A percentile compares a stretch with the other conserved stretches of the same genome.
Evolutionary conservation across 75 land plant genomes (phyloP).

Genomic region (Chamaecyparis obtusa): DNA sequence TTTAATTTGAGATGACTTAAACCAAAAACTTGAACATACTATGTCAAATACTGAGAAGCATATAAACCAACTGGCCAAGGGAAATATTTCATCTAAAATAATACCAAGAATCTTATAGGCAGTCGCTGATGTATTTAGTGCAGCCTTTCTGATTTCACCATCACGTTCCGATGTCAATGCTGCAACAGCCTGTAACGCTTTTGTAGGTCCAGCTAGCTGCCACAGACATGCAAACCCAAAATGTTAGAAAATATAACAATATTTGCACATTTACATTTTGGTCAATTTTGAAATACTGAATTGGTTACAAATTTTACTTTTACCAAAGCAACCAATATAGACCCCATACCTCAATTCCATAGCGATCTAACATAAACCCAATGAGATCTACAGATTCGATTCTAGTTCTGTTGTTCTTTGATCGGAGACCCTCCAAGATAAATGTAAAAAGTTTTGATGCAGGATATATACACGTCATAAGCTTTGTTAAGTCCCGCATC

Average conservation of each 20-base stretch:
- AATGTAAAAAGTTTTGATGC: conserved; percentile 75
- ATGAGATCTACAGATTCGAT: conserved; percentile 91
- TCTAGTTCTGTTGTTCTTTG: conserved; percentile 88
- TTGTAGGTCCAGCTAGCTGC: conserved; percentile 83
- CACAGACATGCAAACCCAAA: conserved; percentile 6
- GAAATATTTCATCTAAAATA: neutral
- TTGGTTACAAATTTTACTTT: neutral
- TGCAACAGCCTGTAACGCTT: conserved; percentile 83
- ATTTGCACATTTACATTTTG: neutral
- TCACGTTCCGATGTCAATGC: conserved; percentile 92
- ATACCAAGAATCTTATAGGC: conserved; percentile 92
- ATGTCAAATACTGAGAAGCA: neutral
- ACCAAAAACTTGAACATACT: neutral
- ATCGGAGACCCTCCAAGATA: conserved; percentile 86
- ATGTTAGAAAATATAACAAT: neutral
- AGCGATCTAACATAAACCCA: conserved; percentile 80
- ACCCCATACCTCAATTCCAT: conserved; percentile 75
- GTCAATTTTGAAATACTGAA: neutral
- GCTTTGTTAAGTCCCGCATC: conserved; percentile 82
- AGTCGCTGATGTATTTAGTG: conserved; percentile 85
- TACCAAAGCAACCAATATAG: neutral
- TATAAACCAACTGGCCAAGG: neutral
- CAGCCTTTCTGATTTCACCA: conserved; percentile 96
- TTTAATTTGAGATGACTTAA: neutral
- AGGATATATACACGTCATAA: conserved; percentile 64